Evolutionary conservation across 768 basidiomycete genomes (phyloP).

Genomic region (Amanita polypyramis): DNA sequence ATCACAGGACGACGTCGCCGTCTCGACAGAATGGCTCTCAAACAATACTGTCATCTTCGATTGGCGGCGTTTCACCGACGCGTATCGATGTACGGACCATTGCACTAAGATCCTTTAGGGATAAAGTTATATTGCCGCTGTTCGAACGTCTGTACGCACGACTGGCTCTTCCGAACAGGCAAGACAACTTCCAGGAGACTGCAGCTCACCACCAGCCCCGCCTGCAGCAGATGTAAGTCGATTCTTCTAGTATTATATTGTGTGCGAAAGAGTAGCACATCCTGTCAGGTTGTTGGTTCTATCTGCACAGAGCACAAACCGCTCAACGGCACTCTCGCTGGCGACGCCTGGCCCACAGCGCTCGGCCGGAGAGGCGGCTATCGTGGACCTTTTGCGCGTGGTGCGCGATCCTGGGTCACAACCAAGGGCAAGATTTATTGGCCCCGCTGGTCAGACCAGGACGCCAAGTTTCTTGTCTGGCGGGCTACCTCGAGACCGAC

Average conservation of each 20-base stretch:
- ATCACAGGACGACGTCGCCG: conserved; percentile 37
- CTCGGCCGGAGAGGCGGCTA: conserved; percentile 55
- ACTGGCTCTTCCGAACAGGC: conserved; percentile 40
- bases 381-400: conserved; percentile 53
- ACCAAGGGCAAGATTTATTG: conserved; percentile 12
- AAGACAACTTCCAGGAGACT: conserved; percentile 47
- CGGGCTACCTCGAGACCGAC: conserved; percentile 64
- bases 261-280: conserved; percentile 4
- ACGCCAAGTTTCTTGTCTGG: conserved; percentile 66
- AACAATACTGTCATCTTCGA: conserved; percentile 24
- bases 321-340: conserved; percentile 48
- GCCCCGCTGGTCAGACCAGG: conserved; percentile 16
- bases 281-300: conserved; percentile 58
- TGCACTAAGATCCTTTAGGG: conserved; percentile 72
- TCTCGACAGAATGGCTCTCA: conserved; percentile 37
- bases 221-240: conserved; percentile 67
- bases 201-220: conserved; percentile 54
- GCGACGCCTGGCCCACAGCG: conserved; percentile 46
- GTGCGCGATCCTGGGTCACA: conserved; percentile 44
- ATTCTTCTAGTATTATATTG: background rate
- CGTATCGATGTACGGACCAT: conserved; percentile 75
- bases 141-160: conserved; percentile 44
- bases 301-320: conserved; percentile 55
- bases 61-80: conserved; percentile 27
- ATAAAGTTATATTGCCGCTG: conserved; percentile 65